Percentiles rank a stretch among this genome's conserved stretches.
These are phyloP conservation scores for Crithidia bombi DNA, from an alignment of 208 protist species.

Conservation along the genomic window DNA sequence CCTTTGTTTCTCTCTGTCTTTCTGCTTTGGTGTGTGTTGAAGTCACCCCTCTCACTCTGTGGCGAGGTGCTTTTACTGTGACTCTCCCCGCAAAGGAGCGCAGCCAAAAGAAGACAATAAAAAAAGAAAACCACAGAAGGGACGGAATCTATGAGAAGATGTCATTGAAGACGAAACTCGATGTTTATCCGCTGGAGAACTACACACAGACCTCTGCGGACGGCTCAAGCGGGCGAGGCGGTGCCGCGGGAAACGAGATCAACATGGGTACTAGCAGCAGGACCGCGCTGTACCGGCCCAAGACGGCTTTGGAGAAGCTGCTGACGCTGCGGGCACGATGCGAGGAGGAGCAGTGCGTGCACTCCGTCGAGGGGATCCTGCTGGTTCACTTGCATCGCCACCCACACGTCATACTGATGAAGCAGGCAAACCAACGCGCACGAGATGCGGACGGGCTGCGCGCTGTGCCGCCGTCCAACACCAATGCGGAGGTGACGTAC, in stretches of 20 bases:
- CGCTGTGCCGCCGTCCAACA: constrained; percentile 41
- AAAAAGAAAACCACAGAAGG: not conserved
- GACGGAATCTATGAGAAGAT: constrained; percentile 22
- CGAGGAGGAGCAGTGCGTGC: constrained; percentile 77
- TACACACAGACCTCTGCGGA: constrained; percentile 53
- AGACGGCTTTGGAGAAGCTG: constrained; percentile 82
- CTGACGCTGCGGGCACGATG: constrained; percentile 82
- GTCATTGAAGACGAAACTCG: constrained; percentile 77
- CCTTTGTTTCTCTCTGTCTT: too few species aligned
- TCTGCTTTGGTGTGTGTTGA: too few species aligned
- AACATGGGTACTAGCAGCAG: constrained; percentile 15
- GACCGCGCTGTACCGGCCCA: constrained; percentile 39
- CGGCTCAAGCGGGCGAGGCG: constrained; percentile 31
- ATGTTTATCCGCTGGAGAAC: constrained; percentile 82
- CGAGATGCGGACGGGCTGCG: constrained; percentile 33
- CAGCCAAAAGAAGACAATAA: not conserved
- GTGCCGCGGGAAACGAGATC: constrained; percentile 25
- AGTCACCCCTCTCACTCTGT: too few species aligned
- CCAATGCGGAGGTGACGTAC: constrained; percentile 50
- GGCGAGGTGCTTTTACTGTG: too few species aligned
- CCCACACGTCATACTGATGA: constrained; percentile 91
- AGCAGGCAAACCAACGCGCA: constrained; percentile 31
- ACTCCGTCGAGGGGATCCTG: constrained; percentile 91
- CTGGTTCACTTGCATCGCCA: constrained; percentile 93
- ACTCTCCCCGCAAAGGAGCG: not conserved